phyloP scores from a whole-genome alignment of 441 rosid species.

The Bruguiera hainesii region DNA sequence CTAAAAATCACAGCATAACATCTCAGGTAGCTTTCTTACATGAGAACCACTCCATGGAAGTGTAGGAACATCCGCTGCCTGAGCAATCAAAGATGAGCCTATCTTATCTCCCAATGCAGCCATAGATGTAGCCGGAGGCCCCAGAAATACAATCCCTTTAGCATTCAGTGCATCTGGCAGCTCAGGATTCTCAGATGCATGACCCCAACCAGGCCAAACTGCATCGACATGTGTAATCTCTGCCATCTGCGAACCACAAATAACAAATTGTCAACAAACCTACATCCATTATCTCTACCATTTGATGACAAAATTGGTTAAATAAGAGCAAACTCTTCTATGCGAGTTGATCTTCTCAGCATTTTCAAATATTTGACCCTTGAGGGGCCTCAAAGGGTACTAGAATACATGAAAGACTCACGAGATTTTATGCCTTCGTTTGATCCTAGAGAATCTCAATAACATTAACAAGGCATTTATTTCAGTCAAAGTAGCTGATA shows the following conservation, averaged over 20 bases:
- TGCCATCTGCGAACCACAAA: constrained; percentile 65
- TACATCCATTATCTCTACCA: background rate
- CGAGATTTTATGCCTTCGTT: background rate
- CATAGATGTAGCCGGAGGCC: constrained; percentile 93
- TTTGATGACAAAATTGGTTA: too few relatives aligned
- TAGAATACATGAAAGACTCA: background rate
- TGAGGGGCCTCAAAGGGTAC: constrained; percentile 10
- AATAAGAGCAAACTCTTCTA: background rate
- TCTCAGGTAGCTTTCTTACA: constrained; percentile 39
- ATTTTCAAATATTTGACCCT: constrained; percentile 9
- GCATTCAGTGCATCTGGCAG: constrained; percentile 90
- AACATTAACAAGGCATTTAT: constrained; percentile 9
- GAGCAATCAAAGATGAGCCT: constrained; percentile 99
- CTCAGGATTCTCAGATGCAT: constrained; percentile 99
- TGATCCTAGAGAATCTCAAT: background rate
- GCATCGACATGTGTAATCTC: constrained; percentile 98
- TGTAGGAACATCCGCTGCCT: constrained; percentile 98
- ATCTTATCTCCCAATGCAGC: constrained; percentile 98
- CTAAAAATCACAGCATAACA: constrained; percentile 10
- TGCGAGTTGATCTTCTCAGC: constrained; percentile 9
- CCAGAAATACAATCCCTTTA: constrained; percentile 91
- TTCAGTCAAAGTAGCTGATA: constrained; percentile 1
- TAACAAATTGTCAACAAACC: constrained; percentile 14
- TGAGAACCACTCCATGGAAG: constrained; percentile 99
- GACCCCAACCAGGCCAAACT: constrained; percentile 99